Base-by-base conservation (phyloP, 345 rosid genomes). In the Salix suchowensis region DNA sequence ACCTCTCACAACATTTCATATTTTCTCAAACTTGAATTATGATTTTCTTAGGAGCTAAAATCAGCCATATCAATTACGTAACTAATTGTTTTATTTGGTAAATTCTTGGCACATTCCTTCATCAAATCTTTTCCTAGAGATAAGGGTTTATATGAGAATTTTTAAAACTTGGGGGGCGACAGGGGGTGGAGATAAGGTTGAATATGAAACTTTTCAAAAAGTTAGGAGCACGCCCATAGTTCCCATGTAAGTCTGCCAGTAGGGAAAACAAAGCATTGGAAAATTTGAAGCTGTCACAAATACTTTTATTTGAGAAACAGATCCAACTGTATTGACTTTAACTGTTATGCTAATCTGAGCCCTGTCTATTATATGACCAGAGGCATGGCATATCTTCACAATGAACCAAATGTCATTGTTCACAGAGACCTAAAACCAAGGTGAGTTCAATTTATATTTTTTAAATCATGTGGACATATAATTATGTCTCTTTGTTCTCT, bases 371-470 rank as follows among this genome's bases (percentile, higher is more conserved):
- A 32, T 77, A 72, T 78, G 65, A 72, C 44, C 92, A 96, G 99
- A 83, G 99, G 99, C 76, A 93, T 96, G 96, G 93, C 99, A 36
- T 96, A 91, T 89, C 94, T 96, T 78, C 99, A 96, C 83, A 96
- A 90, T 84, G 99, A 96, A 75, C 99, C 99, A 36, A 93, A 96
- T 84, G 99, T 96, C 80, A 91, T 96, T 71, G 83, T 96, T 83
- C 99, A 96, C 79, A 83, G 98, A 77, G 98, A 95, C 78, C 88
- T 95, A 74, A 93, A 95, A 82, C 98, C 98, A 76, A 93, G 98
- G 98, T 93, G 81, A 82, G 84, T 68, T 30, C 16, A 28, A 40
- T 71, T 50, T 32, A 32, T 76, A 73, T 39, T 73, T 32, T 34
- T 37, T 30, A 65, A 70, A 75, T 74, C 65, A 65, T 50, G 23